phyloP scores from a whole-genome alignment of 129 eudicot species.

The Pittosporum tobira region DNA sequence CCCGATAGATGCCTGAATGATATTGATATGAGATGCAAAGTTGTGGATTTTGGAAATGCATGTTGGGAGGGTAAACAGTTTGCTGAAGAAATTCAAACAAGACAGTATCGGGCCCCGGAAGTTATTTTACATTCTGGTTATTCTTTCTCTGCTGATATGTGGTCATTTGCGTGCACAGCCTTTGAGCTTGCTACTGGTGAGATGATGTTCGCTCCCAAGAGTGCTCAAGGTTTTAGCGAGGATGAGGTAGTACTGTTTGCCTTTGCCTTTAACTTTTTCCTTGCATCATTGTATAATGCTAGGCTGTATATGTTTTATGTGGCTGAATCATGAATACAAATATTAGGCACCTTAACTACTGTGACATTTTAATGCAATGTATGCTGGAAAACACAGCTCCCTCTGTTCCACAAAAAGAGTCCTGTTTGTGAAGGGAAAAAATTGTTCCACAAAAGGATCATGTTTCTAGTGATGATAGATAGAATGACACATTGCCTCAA shows the following conservation, averaged over 20 bases:
- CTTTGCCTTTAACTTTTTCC: not conserved
- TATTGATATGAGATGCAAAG: conserved; percentile 71
- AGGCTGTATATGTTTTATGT: not conserved
- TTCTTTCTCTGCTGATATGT: conserved; percentile 80
- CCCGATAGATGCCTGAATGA: conserved; percentile 75
- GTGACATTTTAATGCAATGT: not conserved
- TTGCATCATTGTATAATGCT: too few species aligned
- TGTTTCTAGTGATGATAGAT: too few species aligned
- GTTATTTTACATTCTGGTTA: conserved; percentile 73
- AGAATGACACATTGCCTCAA: too few species aligned
- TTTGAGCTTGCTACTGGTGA: conserved; percentile 99
- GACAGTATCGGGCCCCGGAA: conserved; percentile 97
- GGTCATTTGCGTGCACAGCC: conserved; percentile 98
- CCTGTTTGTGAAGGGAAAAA: too few species aligned
- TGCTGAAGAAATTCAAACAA: conserved; percentile 88
- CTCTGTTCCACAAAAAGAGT: too few species aligned
- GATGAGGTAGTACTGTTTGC: conserved; percentile 62
- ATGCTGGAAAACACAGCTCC: not conserved
- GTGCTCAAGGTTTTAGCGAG: conserved; percentile 76
- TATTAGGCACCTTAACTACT: not conserved
- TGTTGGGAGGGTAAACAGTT: conserved; percentile 82
- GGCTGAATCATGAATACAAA: not conserved
- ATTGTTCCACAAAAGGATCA: too few species aligned
- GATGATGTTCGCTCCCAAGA: conserved; percentile 94
- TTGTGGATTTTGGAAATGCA: conserved; percentile 97